Evolutionary conservation across 1,284 basidiomycete genomes (phyloP).

Genomic region (Tremellales sp.): DNA sequence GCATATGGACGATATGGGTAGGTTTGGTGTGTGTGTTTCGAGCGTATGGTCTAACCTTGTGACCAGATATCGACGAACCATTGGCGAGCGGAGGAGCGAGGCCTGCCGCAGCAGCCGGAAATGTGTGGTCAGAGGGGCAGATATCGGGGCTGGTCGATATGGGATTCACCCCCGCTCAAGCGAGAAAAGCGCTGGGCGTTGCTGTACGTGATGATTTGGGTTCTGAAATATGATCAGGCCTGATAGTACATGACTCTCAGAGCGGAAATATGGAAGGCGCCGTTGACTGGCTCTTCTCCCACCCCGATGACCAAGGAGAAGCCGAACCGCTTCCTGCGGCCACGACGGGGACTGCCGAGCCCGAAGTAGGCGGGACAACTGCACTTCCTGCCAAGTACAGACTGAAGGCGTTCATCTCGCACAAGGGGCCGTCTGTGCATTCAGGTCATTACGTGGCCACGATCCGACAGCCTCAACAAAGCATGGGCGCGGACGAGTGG

Average conservation of each 20-base stretch:
- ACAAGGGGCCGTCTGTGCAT: slow-evolving; percentile 92
- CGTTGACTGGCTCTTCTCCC: slow-evolving; percentile 95
- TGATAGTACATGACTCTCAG: slow-evolving; percentile 47
- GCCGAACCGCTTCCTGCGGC: slow-evolving; percentile 49
- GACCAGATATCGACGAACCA: slow-evolving; percentile 77
- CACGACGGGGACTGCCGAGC: slow-evolving; percentile 7
- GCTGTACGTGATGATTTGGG: slow-evolving; percentile 58
- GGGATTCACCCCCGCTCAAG: slow-evolving; percentile 85
- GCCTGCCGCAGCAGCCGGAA: slow-evolving; percentile 33
- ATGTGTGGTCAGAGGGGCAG: slow-evolving; percentile 65
- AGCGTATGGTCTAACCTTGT: not conserved
- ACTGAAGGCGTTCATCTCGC: slow-evolving; percentile 90
- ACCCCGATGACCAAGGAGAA: slow-evolving; percentile 81
- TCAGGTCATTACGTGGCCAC: slow-evolving; percentile 75
- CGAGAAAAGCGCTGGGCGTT: slow-evolving; percentile 79
- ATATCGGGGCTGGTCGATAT: slow-evolving; percentile 77
- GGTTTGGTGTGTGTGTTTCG: slow-evolving; percentile 14
- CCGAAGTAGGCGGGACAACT: slow-evolving; percentile 53
- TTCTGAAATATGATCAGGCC: not conserved
- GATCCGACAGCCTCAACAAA: slow-evolving; percentile 39
- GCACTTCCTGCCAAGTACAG: slow-evolving; percentile 70
- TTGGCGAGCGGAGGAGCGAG: slow-evolving; percentile 51
- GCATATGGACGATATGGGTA: slow-evolving; percentile 92
- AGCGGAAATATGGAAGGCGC: slow-evolving; percentile 74
- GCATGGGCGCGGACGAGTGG: slow-evolving; percentile 58